Conservation (phyloP, 345 rosid species). For the Pistacia atlantica region DNA sequence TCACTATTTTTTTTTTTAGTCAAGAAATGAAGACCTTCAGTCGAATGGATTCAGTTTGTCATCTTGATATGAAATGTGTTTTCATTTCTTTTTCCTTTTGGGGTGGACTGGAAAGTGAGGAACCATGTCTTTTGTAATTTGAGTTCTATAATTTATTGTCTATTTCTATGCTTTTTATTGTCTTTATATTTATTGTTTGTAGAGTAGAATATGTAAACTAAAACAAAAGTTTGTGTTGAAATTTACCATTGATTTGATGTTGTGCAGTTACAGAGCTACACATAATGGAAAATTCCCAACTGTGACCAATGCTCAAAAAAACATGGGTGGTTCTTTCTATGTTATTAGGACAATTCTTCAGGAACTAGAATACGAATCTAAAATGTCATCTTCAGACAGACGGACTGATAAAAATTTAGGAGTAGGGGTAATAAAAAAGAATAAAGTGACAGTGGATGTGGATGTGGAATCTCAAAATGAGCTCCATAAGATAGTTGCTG, state of each 20-base stretch:
- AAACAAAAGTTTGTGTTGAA: neutral
- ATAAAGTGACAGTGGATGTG: conserved; percentile 11
- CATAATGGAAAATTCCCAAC: conserved; percentile 51
- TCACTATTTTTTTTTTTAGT: neutral
- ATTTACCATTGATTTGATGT: neutral
- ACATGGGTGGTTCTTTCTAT: conserved; percentile 52
- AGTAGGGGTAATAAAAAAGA: conserved; percentile 9
- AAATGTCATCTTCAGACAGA: conserved; percentile 19
- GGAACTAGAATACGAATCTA: conserved; percentile 38
- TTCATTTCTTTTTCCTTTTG: too few species aligned
- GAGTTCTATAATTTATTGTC: neutral
- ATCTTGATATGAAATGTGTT: neutral
- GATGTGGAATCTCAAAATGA: conserved; percentile 19
- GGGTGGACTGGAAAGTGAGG: neutral
- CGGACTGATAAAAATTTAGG: conserved; percentile 9
- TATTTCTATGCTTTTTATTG: neutral
- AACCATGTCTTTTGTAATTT: neutral
- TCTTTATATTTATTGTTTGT: neutral
- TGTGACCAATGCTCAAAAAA: conserved; percentile 15
- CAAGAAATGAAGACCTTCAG: neutral
- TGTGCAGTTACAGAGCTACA: conserved; percentile 40
- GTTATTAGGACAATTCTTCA: conserved; percentile 35
- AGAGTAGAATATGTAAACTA: neutral
- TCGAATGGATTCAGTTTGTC: neutral
- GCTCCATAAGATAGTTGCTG: neutral